These are phyloP conservation scores for Pinus albicaulis DNA, from an alignment of 75 land plant genomes.

Conservation along the genomic window DNA sequence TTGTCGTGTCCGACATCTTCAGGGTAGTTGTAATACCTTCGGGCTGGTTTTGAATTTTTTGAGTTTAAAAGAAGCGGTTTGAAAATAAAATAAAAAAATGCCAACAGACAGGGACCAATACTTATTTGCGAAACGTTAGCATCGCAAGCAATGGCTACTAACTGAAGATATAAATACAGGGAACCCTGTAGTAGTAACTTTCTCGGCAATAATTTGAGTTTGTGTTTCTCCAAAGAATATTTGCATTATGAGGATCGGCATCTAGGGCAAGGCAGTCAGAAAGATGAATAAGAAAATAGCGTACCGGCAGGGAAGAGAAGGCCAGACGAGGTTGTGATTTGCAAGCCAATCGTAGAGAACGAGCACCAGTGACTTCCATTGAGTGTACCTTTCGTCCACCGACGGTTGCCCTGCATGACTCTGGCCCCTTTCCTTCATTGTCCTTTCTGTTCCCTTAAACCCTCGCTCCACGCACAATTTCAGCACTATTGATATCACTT, in stretches of 20 bases:
- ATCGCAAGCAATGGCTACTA: background rate
- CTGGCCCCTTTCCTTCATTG: conserved; percentile 34
- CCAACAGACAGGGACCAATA: too few relatives aligned
- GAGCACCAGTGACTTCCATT: conserved; percentile 93
- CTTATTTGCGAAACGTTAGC: background rate
- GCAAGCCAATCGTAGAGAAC: conserved; percentile 99
- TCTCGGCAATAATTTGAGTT: too few relatives aligned
- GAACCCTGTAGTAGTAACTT: background rate
- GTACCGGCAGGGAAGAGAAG: conserved; percentile 99
- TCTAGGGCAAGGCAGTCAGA: background rate
- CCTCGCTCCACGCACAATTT: background rate
- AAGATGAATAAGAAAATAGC: conserved; percentile 6
- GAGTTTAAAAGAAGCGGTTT: too few relatives aligned
- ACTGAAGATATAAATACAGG: background rate
- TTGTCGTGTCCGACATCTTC: too few relatives aligned
- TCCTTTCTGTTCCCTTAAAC: background rate
- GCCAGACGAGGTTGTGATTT: conserved; percentile 97
- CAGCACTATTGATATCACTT: too few relatives aligned
- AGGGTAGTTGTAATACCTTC: too few relatives aligned
- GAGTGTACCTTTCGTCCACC: conserved; percentile 81
- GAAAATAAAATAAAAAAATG: too few relatives aligned
- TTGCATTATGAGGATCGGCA: background rate
- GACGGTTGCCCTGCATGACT: conserved; percentile 15
- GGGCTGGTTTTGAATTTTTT: too few relatives aligned
- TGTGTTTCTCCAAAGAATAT: too few relatives aligned